Evolutionary conservation across 345 rosid species (phyloP).

Genomic region (Luvunga scandens): DNA sequence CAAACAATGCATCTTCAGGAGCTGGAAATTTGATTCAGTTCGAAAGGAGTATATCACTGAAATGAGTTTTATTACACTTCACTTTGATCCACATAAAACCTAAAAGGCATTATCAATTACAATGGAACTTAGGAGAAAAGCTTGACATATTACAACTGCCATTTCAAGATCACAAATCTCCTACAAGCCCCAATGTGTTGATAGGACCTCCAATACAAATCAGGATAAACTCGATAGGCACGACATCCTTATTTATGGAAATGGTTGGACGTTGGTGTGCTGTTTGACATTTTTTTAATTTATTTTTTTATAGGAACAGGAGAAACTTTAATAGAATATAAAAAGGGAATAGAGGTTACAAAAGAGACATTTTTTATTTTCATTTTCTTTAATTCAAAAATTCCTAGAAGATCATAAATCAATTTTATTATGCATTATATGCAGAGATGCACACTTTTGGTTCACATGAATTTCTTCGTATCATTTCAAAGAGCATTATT

Average conservation of each 20-base stretch:
- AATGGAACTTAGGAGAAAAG: no score
- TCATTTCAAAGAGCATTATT: background rate
- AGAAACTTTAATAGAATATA: no score
- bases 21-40: background rate
- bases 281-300: no score
- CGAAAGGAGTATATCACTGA: background rate
- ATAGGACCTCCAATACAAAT: background rate
- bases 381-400: background rate
- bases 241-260: background rate
- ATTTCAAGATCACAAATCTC: background rate
- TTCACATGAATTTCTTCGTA: background rate
- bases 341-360: no score
- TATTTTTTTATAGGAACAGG: no score
- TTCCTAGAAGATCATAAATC: background rate
- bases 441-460: background rate
- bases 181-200: background rate
- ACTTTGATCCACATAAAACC: background rate
- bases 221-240: background rate
- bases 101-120: no score
- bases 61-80: background rate
- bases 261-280: background rate
- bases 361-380: background rate
- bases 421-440: background rate
- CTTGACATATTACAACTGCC: background rate
- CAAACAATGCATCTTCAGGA: background rate